phyloP scores from a whole-genome alignment of 2,329 filamentous ascomycete genomes.

The Scopulariopsis brevicaulis region DNA sequence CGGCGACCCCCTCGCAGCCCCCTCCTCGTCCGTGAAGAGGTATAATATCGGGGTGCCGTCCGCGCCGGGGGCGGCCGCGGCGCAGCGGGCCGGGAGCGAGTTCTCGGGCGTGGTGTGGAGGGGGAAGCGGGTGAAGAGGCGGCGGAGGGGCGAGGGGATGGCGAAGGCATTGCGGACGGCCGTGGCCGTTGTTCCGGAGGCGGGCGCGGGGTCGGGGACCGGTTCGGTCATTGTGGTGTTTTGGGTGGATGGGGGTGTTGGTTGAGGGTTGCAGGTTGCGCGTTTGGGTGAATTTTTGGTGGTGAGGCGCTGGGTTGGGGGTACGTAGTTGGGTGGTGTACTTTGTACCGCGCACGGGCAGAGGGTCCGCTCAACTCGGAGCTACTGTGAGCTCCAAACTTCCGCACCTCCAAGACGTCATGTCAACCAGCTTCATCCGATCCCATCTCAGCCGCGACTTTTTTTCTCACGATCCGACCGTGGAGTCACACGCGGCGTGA shows the following conservation, averaged over 20 bases:
- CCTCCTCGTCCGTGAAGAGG: conserved; percentile 61
- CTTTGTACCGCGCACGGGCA: too few species aligned
- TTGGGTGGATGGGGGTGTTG: neutral
- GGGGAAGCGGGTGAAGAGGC: conserved; percentile 76
- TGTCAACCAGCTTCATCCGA: too few species aligned
- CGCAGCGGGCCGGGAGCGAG: conserved; percentile 54
- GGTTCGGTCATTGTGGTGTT: neutral
- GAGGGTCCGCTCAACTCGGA: too few species aligned
- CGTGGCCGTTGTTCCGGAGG: neutral
- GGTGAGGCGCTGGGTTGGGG: neutral
- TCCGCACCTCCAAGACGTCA: too few species aligned
- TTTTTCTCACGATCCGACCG: too few species aligned
- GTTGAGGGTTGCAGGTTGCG: neutral
- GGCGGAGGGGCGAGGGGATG: conserved; percentile 65
- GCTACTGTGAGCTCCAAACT: too few species aligned
- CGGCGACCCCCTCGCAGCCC: conserved; percentile 48
- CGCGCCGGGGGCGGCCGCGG: conserved; percentile 19
- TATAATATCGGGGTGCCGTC: conserved; percentile 48
- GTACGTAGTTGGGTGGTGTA: too few species aligned
- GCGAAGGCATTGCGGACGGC: conserved; percentile 22
- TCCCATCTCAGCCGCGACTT: too few species aligned
- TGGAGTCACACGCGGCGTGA: too few species aligned
- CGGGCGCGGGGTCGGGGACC: neutral
- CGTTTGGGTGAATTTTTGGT: neutral
- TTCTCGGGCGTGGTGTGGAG: conserved; percentile 66